Evolutionary conservation across 106 monocot genomes (phyloP).

Genomic region (Dendrobium chrysotoxum): DNA sequence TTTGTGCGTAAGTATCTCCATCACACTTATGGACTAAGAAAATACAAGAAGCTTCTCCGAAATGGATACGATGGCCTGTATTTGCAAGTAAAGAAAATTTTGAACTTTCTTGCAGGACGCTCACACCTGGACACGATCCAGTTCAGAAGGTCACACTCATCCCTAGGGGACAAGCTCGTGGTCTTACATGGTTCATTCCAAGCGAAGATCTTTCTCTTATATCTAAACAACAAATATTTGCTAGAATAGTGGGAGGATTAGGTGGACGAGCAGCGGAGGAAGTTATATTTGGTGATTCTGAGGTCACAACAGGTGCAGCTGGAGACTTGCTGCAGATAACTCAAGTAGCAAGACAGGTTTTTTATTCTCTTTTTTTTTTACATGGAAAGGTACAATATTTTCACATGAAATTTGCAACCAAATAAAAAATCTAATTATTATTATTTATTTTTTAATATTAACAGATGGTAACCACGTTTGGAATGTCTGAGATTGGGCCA

Average conservation of each 20-base stretch:
- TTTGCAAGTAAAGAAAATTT: background rate
- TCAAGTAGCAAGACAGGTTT: constrained; percentile 53
- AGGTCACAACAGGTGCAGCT: constrained; percentile 71
- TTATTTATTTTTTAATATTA: background rate
- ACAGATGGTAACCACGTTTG: constrained; percentile 64
- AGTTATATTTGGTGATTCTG: constrained; percentile 60
- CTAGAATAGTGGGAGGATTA: constrained; percentile 60
- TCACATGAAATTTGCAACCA: no score
- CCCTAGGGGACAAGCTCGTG: constrained; percentile 60
- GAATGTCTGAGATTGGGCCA: constrained; percentile 70
- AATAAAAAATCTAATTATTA: no score
- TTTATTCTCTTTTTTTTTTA: background rate
- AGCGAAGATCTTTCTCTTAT: constrained; percentile 46
- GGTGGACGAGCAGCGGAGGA: constrained; percentile 65
- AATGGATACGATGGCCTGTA: no score
- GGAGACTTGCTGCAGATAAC: constrained; percentile 65
- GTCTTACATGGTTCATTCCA: constrained; percentile 72
- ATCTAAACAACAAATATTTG: constrained; percentile 59
- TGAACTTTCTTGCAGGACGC: constrained; percentile 28
- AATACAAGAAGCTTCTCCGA: no score
- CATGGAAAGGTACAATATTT: no score
- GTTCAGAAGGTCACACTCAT: constrained; percentile 67
- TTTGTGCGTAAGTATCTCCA: constrained; percentile 48
- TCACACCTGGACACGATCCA: constrained; percentile 64
- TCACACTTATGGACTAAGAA: no score